Conservation (phyloP, 495 filamentous ascomycete species). For the Podospora anserina region DNA sequence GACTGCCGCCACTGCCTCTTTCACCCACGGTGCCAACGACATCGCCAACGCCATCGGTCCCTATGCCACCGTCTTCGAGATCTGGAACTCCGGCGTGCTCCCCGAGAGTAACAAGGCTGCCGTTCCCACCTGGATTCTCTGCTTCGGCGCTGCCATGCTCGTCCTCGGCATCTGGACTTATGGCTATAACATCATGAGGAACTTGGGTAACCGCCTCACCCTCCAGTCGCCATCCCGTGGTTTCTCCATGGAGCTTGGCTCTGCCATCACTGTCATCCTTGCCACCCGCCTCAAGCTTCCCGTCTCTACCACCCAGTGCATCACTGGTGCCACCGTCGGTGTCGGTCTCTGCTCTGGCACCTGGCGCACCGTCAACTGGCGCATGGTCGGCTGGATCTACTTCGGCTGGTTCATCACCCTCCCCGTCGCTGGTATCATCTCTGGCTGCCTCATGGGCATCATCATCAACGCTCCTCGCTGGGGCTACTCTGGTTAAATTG, state of each 20-base stretch:
- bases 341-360: slow-evolving; percentile 61
- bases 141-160: slow-evolving; percentile 55
- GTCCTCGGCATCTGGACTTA: slow-evolving; percentile 67
- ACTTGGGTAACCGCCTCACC: slow-evolving; percentile 67
- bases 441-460: slow-evolving; percentile 56
- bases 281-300: slow-evolving; percentile 58
- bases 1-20: slow-evolving; percentile 69
- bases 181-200: slow-evolving; percentile 68
- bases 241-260: slow-evolving; percentile 66
- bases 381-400: slow-evolving; percentile 57
- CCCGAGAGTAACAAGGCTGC: slow-evolving; percentile 47
- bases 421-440: slow-evolving; percentile 54
- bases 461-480: slow-evolving; percentile 55
- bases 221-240: slow-evolving; percentile 65
- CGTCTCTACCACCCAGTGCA: slow-evolving; percentile 60
- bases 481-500: slow-evolving; percentile 16
- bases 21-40: slow-evolving; percentile 79
- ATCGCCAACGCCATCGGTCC: slow-evolving; percentile 73
- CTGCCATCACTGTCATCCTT: slow-evolving; percentile 65
- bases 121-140: slow-evolving; percentile 65
- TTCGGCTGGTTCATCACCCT: slow-evolving; percentile 58
- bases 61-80: slow-evolving; percentile 64
- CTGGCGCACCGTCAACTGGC: slow-evolving; percentile 58
- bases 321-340: slow-evolving; percentile 59
- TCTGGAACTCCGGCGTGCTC: slow-evolving; percentile 55